Percentiles rank a stretch among this genome's conserved stretches.
phyloP scores from a whole-genome alignment of 306 rosid species.

The Prunus campanulata region DNA sequence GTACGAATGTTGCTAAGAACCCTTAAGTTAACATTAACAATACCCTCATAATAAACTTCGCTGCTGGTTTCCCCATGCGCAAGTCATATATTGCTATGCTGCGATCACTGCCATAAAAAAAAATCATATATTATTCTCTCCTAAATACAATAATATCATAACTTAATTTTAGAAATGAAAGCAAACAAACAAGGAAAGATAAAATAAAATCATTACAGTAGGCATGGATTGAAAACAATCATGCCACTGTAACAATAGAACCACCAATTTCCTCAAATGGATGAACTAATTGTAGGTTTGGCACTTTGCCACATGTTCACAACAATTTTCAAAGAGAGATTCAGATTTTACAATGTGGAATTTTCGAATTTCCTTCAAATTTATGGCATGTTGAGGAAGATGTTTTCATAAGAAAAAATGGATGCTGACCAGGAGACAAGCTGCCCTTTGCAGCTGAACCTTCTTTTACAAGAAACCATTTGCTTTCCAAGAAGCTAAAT shows the following conservation, averaged over 20 bases:
- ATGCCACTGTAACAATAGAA: not conserved
- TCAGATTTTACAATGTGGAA: not conserved
- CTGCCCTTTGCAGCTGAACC: not conserved
- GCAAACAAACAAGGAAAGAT: not conserved
- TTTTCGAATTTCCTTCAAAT: not conserved
- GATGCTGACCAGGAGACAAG: not conserved
- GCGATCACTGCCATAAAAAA: conserved; percentile 60
- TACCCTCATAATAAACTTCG: conserved; percentile 82
- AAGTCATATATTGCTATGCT: conserved; percentile 81
- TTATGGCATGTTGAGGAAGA: not conserved
- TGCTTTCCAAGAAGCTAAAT: not conserved
- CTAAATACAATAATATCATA: not conserved
- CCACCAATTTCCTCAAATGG: conserved; percentile 1
- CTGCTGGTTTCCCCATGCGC: conserved; percentile 63
- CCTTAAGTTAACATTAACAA: not conserved
- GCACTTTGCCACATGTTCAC: not conserved
- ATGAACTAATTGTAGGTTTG: not conserved
- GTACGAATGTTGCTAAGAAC: not conserved
- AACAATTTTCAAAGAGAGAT: not conserved
- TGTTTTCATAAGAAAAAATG: not conserved
- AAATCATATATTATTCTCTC: not conserved
- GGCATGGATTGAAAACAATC: not conserved
- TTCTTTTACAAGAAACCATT: not conserved
- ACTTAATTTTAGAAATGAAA: no score
- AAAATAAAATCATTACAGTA: not conserved